phyloP scores from a whole-genome alignment of 2,329 filamentous ascomycete genomes.

The Fusarium sp. region DNA sequence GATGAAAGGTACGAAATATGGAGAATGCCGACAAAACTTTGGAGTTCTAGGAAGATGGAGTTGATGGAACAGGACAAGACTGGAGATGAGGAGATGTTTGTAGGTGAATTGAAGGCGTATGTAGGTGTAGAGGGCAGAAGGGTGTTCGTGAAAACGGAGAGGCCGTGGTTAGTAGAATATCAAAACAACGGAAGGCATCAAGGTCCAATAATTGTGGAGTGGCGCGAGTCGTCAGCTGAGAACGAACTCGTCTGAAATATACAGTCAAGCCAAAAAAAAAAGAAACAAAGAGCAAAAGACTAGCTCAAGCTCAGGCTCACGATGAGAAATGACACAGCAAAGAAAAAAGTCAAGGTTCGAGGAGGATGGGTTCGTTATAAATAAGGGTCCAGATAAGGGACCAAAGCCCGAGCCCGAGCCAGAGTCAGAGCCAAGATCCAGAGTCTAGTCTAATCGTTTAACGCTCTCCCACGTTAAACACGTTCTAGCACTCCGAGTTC shows the following conservation, averaged over 20 bases:
- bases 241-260: conserved; percentile 1
- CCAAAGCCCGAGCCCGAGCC: not conserved
- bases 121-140: conserved; percentile 1
- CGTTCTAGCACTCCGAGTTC: not conserved
- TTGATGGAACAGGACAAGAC: not conserved
- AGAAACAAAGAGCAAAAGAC: not conserved
- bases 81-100: not conserved
- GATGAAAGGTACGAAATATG: conserved; percentile 7
- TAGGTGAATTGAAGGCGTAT: conserved; percentile 1
- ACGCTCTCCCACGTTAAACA: not conserved
- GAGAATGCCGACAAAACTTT: not conserved
- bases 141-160: not conserved
- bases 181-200: conserved; percentile 19
- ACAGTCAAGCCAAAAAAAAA: not conserved
- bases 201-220: conserved; percentile 24
- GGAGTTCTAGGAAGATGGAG: not conserved
- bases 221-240: not conserved
- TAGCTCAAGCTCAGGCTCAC: not conserved
- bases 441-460: no score
- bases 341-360: not conserved
- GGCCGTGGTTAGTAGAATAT: conserved; percentile 4
- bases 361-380: not conserved
- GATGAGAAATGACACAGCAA: not conserved
- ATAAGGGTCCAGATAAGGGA: not conserved
- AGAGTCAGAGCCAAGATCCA: no score